Evolutionary conservation across 225 moss, liverwort and hornwort genomes (phyloP).

Genomic region (Takakia lepidozioides): DNA sequence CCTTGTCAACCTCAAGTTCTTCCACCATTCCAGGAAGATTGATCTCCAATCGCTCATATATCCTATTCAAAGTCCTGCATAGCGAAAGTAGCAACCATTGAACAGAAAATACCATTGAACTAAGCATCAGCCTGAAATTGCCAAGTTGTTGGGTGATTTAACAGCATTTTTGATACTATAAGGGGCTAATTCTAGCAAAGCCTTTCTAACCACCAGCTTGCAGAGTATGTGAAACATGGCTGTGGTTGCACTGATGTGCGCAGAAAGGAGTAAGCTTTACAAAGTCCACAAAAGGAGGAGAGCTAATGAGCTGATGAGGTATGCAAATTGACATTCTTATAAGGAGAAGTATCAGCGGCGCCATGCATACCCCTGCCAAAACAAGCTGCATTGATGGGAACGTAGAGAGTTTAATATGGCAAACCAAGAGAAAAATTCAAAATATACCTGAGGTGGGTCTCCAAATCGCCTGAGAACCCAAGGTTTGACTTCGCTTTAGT

Average conservation of each 20-base stretch:
- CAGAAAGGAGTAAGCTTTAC: not conserved
- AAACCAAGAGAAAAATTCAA: not conserved
- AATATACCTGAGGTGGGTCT: constrained; percentile 34
- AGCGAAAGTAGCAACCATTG: not conserved
- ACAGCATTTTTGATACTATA: not conserved
- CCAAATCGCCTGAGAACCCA: constrained; percentile 41
- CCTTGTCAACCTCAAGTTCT: constrained; percentile 52
- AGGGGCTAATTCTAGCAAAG: not conserved
- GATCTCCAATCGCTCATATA: constrained; percentile 49
- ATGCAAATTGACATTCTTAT: not conserved
- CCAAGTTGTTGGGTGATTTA: not conserved
- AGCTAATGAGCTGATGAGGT: not conserved
- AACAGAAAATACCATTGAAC: not conserved
- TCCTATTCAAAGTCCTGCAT: constrained; percentile 34
- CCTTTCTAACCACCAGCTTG: not conserved
- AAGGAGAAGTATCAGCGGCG: not conserved
- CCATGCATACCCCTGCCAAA: not conserved
- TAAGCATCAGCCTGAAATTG: not conserved
- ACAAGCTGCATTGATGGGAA: not conserved
- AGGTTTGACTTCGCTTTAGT: constrained; percentile 51
- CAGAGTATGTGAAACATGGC: no score
- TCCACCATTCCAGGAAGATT: constrained; percentile 46
- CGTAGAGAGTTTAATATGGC: not conserved
- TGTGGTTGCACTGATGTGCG: no score
- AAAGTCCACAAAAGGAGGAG: not conserved